Base-by-base conservation (phyloP, 2,329 filamentous ascomycete genomes). In the Thielaviopsis ethacetica region DNA sequence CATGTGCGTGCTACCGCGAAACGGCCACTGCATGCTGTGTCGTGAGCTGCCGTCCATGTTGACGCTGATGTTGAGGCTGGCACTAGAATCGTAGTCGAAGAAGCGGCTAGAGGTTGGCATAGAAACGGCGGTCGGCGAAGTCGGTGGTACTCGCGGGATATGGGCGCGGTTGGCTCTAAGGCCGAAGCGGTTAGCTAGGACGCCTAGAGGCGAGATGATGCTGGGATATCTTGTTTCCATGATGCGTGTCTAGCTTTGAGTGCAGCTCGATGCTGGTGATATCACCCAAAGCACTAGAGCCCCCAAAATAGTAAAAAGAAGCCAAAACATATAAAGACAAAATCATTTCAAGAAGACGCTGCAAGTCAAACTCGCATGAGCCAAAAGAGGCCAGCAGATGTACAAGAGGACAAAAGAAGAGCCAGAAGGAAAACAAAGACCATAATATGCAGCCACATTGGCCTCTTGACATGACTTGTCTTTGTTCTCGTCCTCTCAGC, bases 11-110 rank as follows among this genome's bases (percentile, higher is more conserved):
- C 52, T 61, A 53, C 57, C 57, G 19, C 59, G 62, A 27, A 63
- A 63, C n/a, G 62, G 62, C 61, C 61, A 63, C 49, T 61, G 62
- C 30, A 61, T 57, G 15, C 56, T 62, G 26, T 59, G 54, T 10
- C 59, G 47, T 26, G 49, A 55, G 22, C n/a, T 53, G 17, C 30
- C 44, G 19, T 58, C 56, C 56, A 58, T 58, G 30, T 6, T 56
- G 34, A 24, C 15, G 22, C 21, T n/a, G 52, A 24, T 44, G 38
- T 13, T 41, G 38, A 13, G 3, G 3, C 38, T 41, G 12, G 15
- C 13, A 41, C 38, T 44, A n/a, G 13, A 30, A 9, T 22, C 13
- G 17, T 10, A 57, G 22, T 41, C 10, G 22, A 26, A 50, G 55
- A 26, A 41, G n/a, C 21, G 38, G 21, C 38, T 50, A 22, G 38